Percentiles rank a stretch among this genome's conserved stretches.
Evolutionary conservation across 2,329 filamentous ascomycete genomes (phyloP).

Genomic region (Epichloe bromicola): DNA sequence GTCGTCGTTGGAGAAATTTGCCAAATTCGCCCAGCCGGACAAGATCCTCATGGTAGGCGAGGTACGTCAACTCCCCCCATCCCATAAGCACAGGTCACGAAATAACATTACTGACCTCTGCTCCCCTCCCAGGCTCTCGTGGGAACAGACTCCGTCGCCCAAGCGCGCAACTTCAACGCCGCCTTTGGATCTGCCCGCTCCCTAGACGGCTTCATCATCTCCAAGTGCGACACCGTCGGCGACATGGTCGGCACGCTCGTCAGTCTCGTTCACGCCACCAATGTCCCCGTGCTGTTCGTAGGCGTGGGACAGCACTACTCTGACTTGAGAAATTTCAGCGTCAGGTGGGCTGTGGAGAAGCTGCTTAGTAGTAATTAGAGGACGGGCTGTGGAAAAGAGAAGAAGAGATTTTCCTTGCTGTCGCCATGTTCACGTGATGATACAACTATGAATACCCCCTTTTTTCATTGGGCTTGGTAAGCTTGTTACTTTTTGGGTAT

Average conservation of each 20-base stretch:
- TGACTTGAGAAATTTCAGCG: conserved; percentile 55
- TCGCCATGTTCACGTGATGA: too few species aligned
- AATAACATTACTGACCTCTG: not conserved
- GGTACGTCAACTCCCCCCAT: conserved; percentile 16
- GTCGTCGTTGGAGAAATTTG: conserved; percentile 94
- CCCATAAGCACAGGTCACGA: conserved; percentile 4
- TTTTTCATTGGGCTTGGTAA: too few species aligned
- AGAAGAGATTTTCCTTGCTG: too few species aligned
- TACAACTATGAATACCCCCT: too few species aligned
- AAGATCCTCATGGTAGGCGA: conserved; percentile 93
- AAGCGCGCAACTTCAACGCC: conserved; percentile 91
- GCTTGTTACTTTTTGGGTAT: too few species aligned
- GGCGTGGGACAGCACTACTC: conserved; percentile 60
- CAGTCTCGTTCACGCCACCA: conserved; percentile 93
- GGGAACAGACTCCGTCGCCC: conserved; percentile 86
- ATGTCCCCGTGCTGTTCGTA: conserved; percentile 89
- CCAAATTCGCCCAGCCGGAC: conserved; percentile 87
- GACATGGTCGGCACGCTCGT: conserved; percentile 96
- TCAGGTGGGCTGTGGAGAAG: conserved; percentile 57
- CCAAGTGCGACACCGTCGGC: conserved; percentile 97
- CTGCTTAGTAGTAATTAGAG: conserved; percentile 38
- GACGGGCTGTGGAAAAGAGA: too few species aligned
- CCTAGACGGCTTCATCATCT: conserved; percentile 95
- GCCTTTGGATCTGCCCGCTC: conserved; percentile 71
- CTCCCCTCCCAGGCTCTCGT: conserved; percentile 56